Evolutionary conservation across 2,329 filamentous ascomycete genomes (phyloP).

Genomic region (Fusarium subglutinans): DNA sequence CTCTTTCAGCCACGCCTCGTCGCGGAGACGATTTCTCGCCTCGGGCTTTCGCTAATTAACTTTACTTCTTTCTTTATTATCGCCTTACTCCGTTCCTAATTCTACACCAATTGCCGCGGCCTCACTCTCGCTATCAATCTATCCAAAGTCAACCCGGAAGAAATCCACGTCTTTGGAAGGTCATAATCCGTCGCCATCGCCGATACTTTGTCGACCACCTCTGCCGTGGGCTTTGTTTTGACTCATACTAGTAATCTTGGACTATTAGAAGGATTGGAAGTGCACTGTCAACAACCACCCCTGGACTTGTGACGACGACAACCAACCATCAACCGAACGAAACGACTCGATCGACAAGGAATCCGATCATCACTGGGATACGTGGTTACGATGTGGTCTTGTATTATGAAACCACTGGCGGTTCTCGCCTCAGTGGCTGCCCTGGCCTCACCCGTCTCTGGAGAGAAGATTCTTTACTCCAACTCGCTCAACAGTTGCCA

Average conservation of each 20-base stretch:
- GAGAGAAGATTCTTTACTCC: constrained; percentile 77
- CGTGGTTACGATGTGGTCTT: constrained; percentile 57
- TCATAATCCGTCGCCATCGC: background rate
- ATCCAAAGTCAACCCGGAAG: constrained; percentile 9
- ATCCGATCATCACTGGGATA: constrained; percentile 1
- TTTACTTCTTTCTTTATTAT: constrained; percentile 25
- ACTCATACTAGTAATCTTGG: background rate
- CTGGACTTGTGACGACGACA: constrained; percentile 10
- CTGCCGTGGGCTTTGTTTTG: background rate
- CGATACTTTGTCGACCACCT: constrained; percentile 1
- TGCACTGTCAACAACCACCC: background rate
- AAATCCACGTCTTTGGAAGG: constrained; percentile 29
- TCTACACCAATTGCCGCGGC: constrained; percentile 18
- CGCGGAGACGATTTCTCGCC: constrained; percentile 41
- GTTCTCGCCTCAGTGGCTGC: constrained; percentile 57
- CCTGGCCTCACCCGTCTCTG: constrained; percentile 60
- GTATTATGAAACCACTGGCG: constrained; percentile 55
- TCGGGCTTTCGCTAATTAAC: constrained; percentile 40
- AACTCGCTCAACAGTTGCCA: constrained; percentile 88
- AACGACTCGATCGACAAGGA: background rate
- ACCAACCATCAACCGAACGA: constrained; percentile 1
- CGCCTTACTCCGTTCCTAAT: constrained; percentile 34
- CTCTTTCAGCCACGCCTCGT: constrained; percentile 37
- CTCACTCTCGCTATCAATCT: constrained; percentile 36
- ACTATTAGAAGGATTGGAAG: background rate